Conservation (phyloP, 108 stramenopile genomes). For the Pseudonitzschia multiseries region DNA sequence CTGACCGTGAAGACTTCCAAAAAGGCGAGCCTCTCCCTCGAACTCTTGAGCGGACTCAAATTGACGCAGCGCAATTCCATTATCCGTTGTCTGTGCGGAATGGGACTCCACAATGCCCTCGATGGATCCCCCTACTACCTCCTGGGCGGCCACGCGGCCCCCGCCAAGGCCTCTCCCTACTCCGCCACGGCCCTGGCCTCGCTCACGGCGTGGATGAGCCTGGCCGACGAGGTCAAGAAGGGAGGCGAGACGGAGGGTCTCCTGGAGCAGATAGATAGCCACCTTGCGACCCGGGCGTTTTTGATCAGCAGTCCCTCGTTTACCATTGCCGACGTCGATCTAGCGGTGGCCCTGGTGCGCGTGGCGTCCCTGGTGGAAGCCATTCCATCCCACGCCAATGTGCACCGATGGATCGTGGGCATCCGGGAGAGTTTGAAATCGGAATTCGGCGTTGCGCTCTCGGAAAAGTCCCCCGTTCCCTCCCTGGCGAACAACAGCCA, state of each 20-base stretch:
- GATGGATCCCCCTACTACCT: conserved; percentile 54
- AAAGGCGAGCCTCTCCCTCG: conserved; percentile 38
- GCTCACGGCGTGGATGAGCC: conserved; percentile 76
- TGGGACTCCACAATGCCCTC: conserved; percentile 64
- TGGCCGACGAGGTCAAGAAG: conserved; percentile 53
- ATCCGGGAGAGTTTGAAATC: conserved; percentile 19
- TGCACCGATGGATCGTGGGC: conserved; percentile 55
- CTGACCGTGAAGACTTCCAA: conserved; percentile 50
- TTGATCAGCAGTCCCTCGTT: conserved; percentile 50
- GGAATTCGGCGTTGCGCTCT: conserved; percentile 12
- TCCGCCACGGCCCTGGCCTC: conserved; percentile 59
- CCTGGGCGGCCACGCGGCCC: conserved; percentile 62
- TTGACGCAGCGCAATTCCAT: conserved; percentile 76
- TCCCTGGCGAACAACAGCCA: background rate
- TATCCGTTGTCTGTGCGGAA: conserved; percentile 62
- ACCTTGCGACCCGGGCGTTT: conserved; percentile 64
- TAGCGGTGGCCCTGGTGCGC: conserved; percentile 53
- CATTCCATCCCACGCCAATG: conserved; percentile 29
- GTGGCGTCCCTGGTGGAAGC: background rate
- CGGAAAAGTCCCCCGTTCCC: conserved; percentile 4
- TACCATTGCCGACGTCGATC: conserved; percentile 74
- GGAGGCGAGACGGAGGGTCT: conserved; percentile 16
- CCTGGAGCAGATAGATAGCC: conserved; percentile 49
- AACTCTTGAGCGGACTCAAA: conserved; percentile 38
- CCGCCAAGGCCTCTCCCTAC: conserved; percentile 42